phyloP scores from a whole-genome alignment of 441 rosid genomes.

The Aleurites moluccanus region DNA sequence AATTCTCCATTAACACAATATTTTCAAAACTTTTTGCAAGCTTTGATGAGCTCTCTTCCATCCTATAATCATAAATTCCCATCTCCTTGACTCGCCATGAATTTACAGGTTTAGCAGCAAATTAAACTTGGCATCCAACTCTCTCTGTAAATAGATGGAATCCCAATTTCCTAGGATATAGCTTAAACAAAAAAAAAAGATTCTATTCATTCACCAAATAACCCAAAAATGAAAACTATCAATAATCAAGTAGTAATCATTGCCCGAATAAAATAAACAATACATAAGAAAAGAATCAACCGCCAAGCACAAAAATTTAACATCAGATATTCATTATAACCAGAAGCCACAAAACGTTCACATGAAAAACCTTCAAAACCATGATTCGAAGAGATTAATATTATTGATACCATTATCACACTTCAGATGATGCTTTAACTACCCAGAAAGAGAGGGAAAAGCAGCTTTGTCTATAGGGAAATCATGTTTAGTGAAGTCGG shows the following conservation, averaged over 20 bases:
- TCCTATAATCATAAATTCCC: conserved; percentile 23
- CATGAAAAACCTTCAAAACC: not conserved
- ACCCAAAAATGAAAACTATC: not conserved
- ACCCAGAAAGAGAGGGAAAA: too few relatives aligned
- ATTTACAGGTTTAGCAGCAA: conserved; percentile 1
- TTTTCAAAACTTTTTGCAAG: conserved; percentile 12
- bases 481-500: too few relatives aligned
- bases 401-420: too few relatives aligned
- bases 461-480: too few relatives aligned
- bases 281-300: too few relatives aligned
- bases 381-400: not conserved
- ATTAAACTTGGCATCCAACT: not conserved
- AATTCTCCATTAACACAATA: conserved; percentile 52
- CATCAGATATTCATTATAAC: not conserved
- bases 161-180: conserved; percentile 15
- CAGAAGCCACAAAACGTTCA: not conserved
- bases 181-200: not conserved
- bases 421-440: too few relatives aligned
- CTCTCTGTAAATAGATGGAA: not conserved
- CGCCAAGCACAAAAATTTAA: conserved; percentile 1
- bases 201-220: not conserved
- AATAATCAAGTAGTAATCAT: not conserved
- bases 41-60: not conserved
- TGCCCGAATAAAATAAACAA: not conserved
- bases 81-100: conserved; percentile 26